A percentile compares a stretch with the other conserved stretches of the same genome.
Conservation (phyloP, 179 eudicot species). For the Nepenthes alata region DNA sequence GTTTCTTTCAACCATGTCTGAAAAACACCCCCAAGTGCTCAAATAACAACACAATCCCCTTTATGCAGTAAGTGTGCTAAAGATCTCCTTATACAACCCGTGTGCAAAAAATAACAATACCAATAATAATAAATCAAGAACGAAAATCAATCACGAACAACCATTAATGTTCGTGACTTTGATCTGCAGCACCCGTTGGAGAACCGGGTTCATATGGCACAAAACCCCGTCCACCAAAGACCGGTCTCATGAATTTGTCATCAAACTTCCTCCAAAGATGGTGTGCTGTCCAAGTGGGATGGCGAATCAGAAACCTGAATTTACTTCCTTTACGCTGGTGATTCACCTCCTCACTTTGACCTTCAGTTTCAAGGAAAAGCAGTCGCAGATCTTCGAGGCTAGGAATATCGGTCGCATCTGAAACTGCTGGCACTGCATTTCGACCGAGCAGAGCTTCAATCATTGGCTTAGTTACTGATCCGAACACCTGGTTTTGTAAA, state of each 20-base stretch:
- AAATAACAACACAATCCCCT: no score
- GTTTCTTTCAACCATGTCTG: no score
- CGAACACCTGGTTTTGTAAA: constrained; percentile 35
- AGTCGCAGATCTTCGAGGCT: constrained; percentile 43
- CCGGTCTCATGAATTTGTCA: constrained; percentile 60
- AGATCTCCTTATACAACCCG: no score
- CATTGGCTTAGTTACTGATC: constrained; percentile 55
- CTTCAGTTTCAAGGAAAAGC: constrained; percentile 32
- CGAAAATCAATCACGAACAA: no score
- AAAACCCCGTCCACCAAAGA: constrained; percentile 67
- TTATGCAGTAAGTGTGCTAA: no score
- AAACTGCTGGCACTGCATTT: constrained; percentile 10
- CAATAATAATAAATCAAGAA: no score
- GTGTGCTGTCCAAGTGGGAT: constrained; percentile 36
- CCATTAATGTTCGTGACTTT: not conserved
- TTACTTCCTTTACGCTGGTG: constrained; percentile 6
- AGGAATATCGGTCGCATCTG: constrained; percentile 32
- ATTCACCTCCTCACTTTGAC: constrained; percentile 6
- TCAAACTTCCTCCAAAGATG: constrained; percentile 61
- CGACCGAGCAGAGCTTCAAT: constrained; percentile 32
- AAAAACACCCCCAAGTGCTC: no score
- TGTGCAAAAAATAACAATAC: no score
- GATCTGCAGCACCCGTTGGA: constrained; percentile 35
- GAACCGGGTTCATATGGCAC: constrained; percentile 50
- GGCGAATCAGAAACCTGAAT: constrained; percentile 26